A percentile compares a stretch with the other conserved stretches of the same genome.
Conservation (phyloP, 805 yeast genomes). For the Teunomyces kruisii region DNA sequence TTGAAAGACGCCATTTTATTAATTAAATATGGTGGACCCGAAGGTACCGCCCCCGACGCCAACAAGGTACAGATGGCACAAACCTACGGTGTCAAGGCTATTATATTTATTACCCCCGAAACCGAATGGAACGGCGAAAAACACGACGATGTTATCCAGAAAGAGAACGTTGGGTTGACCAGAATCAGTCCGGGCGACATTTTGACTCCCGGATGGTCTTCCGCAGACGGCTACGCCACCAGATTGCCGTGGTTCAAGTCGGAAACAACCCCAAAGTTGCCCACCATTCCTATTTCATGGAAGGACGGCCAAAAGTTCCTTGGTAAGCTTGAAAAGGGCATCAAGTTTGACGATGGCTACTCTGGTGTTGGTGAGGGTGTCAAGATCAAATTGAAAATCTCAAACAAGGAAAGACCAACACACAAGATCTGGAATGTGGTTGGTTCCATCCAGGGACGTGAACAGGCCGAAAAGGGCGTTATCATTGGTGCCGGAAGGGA, state of each 20-base stretch:
- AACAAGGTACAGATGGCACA: conserved; percentile 51
- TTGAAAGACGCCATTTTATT: conserved; percentile 54
- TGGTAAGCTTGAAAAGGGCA: conserved; percentile 26
- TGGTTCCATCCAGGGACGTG: conserved; percentile 76
- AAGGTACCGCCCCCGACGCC: conserved; percentile 27
- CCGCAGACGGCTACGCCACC: conserved; percentile 38
- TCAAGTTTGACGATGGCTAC: conserved; percentile 27
- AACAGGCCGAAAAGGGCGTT: conserved; percentile 70
- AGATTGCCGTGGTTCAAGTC: conserved; percentile 48
- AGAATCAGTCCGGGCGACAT: conserved; percentile 75
- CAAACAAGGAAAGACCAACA: conserved; percentile 45
- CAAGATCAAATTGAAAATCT: conserved; percentile 25
- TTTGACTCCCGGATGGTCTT: conserved; percentile 73
- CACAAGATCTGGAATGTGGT: conserved; percentile 79
- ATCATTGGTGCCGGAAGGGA: conserved; percentile 85
- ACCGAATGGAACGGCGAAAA: conserved; percentile 6
- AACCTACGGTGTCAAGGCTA: conserved; percentile 57
- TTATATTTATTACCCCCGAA: conserved; percentile 56
- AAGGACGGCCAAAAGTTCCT: conserved; percentile 52
- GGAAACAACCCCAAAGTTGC: conserved; percentile 62
- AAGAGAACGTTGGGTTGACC: conserved; percentile 57
- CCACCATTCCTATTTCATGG: conserved; percentile 77
- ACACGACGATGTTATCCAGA: conserved; percentile 46
- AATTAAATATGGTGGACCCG: conserved; percentile 53
- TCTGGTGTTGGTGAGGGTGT: conserved; percentile 23